Base-by-base conservation (phyloP, 805 yeast genomes). In the Candida odintsovae region DNA sequence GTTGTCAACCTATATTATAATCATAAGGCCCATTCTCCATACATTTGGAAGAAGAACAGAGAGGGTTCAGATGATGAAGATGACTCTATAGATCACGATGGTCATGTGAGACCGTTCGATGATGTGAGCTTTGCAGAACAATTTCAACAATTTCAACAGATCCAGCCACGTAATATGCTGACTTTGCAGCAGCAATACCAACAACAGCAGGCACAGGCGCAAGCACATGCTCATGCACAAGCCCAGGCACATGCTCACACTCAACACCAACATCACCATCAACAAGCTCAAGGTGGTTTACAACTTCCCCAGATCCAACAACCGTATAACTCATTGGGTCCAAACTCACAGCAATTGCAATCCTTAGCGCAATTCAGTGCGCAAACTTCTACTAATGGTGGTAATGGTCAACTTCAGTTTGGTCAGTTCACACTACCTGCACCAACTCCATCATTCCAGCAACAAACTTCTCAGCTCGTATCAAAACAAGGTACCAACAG, bases 11-110 rank as follows among this genome's bases (percentile, higher is more conserved):
- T 72, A 3, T 53, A 63, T 29, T 72, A 61, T 52, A 66, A 61
- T 44, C 77, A 72, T 52, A 69, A 64, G 49, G 65, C 66, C 37
- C 77, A 72, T 50, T 55, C 51, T 12, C 74, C 75, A 9, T 63
- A 63, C 46, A 51, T 57, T 39, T 63, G 70, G 70, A 58, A 62
- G 26, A 47, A 38, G 19, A 11, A 37, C 21, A 36, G 39, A 37
- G 46, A 20, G 11, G 42, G 40, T 4, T 10, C 25, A 25, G n/a
- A 41, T 3, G 21, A 38, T 12, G 18, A 42, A 16, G 47, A 46
- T 13, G 48, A 47, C 2, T 16, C 40, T 3, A 47, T 39, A 25
- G 25, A 19, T 26, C 35, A 26, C 43, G 48, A 35, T 40, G 48
- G 20, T 16, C 25, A 40, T 18, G 21, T 16, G 36, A 42, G 40